phyloP scores from a whole-genome alignment of 805 yeast species.

The Dipodascus albidus region DNA sequence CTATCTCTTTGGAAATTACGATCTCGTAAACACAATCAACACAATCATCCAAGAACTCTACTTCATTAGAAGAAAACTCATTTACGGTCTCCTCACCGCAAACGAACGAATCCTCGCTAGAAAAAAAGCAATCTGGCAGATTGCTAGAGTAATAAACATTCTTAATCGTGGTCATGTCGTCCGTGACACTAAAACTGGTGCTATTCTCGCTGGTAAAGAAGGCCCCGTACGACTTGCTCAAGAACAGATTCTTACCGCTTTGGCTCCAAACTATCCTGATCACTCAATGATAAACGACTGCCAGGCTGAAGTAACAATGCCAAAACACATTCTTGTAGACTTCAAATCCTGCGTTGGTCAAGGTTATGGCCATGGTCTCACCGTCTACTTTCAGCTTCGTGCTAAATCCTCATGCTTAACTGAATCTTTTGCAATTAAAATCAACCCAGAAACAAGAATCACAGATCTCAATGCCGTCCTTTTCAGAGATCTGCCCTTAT shows the following conservation, averaged over 20 bases:
- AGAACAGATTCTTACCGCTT: slow-evolving; percentile 58
- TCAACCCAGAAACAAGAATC: slow-evolving; percentile 46
- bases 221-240: slow-evolving; percentile 50
- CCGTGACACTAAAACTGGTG: slow-evolving; percentile 20
- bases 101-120: slow-evolving; percentile 19
- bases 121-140: slow-evolving; percentile 22
- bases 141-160: slow-evolving; percentile 21
- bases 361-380: slow-evolving; percentile 55
- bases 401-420: slow-evolving; percentile 53
- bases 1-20: slow-evolving; percentile 19
- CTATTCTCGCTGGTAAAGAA: slow-evolving; percentile 17
- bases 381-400: slow-evolving; percentile 62
- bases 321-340: slow-evolving; percentile 61
- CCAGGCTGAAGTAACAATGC: slow-evolving; percentile 7
- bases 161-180: slow-evolving; percentile 24
- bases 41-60: slow-evolving; percentile 19
- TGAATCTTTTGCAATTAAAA: slow-evolving; percentile 66
- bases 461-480: slow-evolving; percentile 70
- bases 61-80: slow-evolving; percentile 18
- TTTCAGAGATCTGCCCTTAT: slow-evolving; percentile 61
- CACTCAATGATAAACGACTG: slow-evolving; percentile 12
- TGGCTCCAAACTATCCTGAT: slow-evolving; percentile 60
- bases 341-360: slow-evolving; percentile 57
- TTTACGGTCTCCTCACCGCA: slow-evolving; percentile 19
- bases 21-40: slow-evolving; percentile 15